Percentiles rank a stretch among this genome's conserved stretches.
Evolutionary conservation across 2,329 filamentous ascomycete genomes (phyloP).

Genomic region (Aurifilum marmelostoma): DNA sequence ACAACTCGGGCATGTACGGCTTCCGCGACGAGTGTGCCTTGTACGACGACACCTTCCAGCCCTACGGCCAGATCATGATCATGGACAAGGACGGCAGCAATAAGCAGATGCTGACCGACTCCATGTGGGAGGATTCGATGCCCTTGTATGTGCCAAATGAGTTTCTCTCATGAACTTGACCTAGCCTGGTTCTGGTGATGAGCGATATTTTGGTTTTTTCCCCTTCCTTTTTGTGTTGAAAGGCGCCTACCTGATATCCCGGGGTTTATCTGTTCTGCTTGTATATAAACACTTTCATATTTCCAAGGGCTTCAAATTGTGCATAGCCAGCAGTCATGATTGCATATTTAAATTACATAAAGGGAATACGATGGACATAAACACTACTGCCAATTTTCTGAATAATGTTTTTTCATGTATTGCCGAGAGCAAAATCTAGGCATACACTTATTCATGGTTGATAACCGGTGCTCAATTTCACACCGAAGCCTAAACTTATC

Average conservation of each 20-base stretch:
- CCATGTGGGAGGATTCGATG: conserved; percentile 41
- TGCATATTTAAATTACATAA: neutral
- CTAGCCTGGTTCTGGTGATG: neutral
- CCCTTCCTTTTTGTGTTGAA: neutral
- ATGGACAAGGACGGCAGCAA: conserved; percentile 46
- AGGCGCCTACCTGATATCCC: neutral
- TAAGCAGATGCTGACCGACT: conserved; percentile 38
- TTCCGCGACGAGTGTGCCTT: conserved; percentile 46
- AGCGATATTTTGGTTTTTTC: neutral
- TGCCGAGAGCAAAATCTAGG: neutral
- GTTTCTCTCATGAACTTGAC: conserved; percentile 12
- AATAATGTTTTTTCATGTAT: neutral
- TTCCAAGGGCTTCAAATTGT: neutral
- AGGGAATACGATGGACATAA: neutral
- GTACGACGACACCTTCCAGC: conserved; percentile 49
- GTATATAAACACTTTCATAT: neutral
- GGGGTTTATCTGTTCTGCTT: neutral
- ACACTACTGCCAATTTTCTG: neutral
- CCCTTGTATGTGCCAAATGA: conserved; percentile 31
- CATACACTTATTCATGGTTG: no score
- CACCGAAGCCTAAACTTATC: no score
- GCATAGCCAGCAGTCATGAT: neutral
- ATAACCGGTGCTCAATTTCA: no score
- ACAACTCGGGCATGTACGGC: conserved; percentile 46
- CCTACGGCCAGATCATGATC: conserved; percentile 48